A percentile compares a stretch with the other conserved stretches of the same genome.
These are phyloP conservation scores for Heritiera littoralis DNA, from an alignment of 345 rosid genomes.

Conservation along the genomic window DNA sequence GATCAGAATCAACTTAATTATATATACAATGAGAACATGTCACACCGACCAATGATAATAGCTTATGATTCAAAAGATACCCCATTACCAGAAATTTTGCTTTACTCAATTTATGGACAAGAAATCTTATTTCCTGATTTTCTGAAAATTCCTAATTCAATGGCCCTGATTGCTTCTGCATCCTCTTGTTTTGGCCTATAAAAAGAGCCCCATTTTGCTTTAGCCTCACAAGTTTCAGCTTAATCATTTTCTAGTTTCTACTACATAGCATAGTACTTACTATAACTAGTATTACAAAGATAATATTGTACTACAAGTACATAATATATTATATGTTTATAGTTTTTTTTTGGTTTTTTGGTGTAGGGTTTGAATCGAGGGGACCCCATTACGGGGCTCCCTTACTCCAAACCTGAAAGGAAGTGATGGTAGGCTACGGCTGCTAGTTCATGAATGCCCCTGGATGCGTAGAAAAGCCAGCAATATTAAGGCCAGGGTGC, in stretches of 20 bases:
- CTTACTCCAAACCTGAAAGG: slow-evolving; percentile 51
- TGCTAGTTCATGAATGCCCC: slow-evolving; percentile 68
- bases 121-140: slow-evolving; percentile 18
- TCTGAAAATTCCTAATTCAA: slow-evolving; percentile 4
- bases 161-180: slow-evolving; percentile 6
- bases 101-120: slow-evolving; percentile 7
- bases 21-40: neutral
- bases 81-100: neutral
- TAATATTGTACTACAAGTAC: no score
- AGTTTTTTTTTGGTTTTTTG: neutral
- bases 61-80: slow-evolving; percentile 1
- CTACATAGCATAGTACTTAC: neutral
- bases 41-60: slow-evolving; percentile 2
- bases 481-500: neutral
- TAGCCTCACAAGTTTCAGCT: neutral
- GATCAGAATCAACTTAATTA: neutral
- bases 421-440: slow-evolving; percentile 51
- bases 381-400: slow-evolving; percentile 40
- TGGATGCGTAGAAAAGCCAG: slow-evolving; percentile 21
- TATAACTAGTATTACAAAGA: neutral
- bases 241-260: neutral
- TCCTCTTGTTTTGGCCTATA: slow-evolving; percentile 28
- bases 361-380: neutral
- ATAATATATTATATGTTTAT: neutral
- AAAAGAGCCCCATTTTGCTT: slow-evolving; percentile 14